A percentile compares a stretch with the other conserved stretches of the same genome.
Conservation (phyloP, 2,329 filamentous ascomycete species). For the Ophiostoma sp. region DNA sequence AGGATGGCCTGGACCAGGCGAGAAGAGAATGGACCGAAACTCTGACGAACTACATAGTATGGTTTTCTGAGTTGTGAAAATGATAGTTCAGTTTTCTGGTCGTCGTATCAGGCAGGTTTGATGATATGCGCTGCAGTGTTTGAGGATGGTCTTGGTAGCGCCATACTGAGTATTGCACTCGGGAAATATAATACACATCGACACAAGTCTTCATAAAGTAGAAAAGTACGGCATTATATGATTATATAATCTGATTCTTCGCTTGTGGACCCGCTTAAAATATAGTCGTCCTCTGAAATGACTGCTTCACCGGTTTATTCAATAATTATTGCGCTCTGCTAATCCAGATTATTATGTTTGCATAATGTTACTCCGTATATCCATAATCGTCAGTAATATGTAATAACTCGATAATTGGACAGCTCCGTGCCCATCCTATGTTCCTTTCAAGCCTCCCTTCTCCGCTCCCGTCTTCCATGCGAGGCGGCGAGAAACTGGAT, state of each 20-base stretch:
- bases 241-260: neutral
- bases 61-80: conserved; percentile 11
- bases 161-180: neutral
- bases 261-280: neutral
- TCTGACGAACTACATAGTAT: too few relatives aligned
- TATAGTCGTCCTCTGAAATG: neutral
- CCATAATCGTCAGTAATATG: conserved; percentile 5
- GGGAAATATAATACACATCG: neutral
- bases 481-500: neutral
- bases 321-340: neutral
- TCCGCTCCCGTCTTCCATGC: neutral
- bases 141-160: neutral
- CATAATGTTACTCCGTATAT: neutral
- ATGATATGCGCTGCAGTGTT: conserved; percentile 3
- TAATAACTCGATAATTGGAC: neutral
- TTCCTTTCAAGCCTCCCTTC: neutral
- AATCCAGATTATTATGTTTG: neutral
- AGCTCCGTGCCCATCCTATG: neutral
- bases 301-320: neutral
- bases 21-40: conserved; percentile 9
- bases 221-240: neutral
- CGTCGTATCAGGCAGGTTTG: neutral
- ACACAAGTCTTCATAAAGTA: too few relatives aligned
- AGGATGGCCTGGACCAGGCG: neutral
- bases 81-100: neutral